Percentiles rank a stretch among this genome's conserved stretches.
These are phyloP conservation scores for Albifimbria verrucaria DNA, from an alignment of 2,329 filamentous ascomycete species.

Conservation along the genomic window DNA sequence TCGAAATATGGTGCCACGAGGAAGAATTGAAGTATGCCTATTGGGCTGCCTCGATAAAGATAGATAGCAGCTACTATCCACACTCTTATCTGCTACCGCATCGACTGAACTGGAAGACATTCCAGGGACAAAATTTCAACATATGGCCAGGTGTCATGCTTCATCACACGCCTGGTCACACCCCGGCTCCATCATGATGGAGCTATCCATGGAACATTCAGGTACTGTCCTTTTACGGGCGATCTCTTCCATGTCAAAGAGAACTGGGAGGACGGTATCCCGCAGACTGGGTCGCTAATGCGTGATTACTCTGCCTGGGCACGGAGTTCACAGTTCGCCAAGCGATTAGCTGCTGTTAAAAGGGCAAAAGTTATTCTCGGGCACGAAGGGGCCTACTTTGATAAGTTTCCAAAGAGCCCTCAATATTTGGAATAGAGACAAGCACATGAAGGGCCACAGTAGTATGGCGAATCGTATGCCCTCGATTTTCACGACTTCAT, in stretches of 20 bases:
- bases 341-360: not conserved
- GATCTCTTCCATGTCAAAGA: not conserved
- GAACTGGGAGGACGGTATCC: not conserved
- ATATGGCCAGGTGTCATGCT: not conserved
- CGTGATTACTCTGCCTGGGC: not conserved
- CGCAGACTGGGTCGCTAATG: not conserved
- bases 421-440: too few relatives aligned
- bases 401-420: too few relatives aligned
- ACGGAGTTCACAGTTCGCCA: not conserved
- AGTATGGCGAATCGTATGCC: too few relatives aligned
- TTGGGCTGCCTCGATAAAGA: not conserved
- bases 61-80: not conserved
- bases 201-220: not conserved
- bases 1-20: not conserved
- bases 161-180: not conserved
- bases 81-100: not conserved
- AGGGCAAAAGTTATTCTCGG: not conserved
- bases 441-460: too few relatives aligned
- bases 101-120: not conserved
- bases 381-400: not conserved
- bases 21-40: not conserved
- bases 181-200: not conserved
- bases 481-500: too few relatives aligned
- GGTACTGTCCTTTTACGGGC: not conserved
- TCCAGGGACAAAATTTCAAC: not conserved